Evolutionary conservation across 164 flowering plant genomes (phyloP).

Genomic region (Umbilicus rupestris): DNA sequence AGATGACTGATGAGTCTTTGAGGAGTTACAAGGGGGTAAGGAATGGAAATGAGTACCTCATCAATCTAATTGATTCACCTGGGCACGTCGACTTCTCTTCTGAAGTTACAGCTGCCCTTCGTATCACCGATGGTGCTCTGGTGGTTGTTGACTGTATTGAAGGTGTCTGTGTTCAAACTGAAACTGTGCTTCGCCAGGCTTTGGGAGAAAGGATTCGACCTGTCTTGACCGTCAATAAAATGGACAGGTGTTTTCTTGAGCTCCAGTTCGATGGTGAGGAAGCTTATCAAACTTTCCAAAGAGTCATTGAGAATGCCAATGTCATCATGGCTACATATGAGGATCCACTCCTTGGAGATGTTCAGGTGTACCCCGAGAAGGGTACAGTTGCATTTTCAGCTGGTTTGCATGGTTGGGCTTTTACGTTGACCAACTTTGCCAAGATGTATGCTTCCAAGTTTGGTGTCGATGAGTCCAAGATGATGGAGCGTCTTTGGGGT

Average conservation of each 20-base stretch:
- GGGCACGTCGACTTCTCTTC: no score
- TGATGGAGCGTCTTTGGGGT: neutral
- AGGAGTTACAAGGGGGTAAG: neutral
- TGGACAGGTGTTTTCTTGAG: conserved; percentile 2
- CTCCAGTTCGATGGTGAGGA: neutral
- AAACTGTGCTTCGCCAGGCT: neutral
- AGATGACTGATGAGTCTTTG: neutral
- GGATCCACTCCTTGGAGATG: no score
- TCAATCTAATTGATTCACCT: no score
- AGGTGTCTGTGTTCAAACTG: conserved; percentile 1
- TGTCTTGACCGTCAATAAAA: neutral
- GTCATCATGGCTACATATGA: neutral
- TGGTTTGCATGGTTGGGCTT: no score
- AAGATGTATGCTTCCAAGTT: neutral
- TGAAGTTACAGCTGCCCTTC: neutral
- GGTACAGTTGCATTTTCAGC: no score
- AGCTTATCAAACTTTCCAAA: neutral
- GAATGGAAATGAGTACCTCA: no score
- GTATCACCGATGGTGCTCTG: neutral
- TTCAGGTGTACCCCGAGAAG: no score
- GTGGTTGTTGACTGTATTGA: neutral
- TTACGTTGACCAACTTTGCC: neutral
- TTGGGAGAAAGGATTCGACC: conserved; percentile 1
- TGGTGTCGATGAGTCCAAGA: no score
- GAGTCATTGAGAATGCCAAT: neutral